phyloP scores from a whole-genome alignment of 345 rosid genomes.

The Populus nigra region DNA sequence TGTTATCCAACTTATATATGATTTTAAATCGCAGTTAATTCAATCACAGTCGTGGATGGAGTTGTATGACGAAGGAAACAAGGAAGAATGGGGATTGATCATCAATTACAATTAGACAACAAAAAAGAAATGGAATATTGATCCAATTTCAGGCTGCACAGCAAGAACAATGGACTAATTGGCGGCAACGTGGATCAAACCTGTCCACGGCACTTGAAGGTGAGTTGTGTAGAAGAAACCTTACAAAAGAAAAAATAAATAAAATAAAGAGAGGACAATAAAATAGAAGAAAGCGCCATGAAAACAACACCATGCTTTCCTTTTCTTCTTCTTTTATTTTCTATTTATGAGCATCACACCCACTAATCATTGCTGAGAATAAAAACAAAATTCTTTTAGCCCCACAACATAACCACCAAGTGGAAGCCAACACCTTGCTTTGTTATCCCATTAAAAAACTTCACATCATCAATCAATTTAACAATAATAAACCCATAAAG shows the following conservation, averaged over 20 bases:
- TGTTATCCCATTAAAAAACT: conserved; percentile 13
- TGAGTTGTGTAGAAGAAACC: neutral
- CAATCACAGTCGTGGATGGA: too few species aligned
- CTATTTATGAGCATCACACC: conserved; percentile 19
- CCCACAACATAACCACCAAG: conserved; percentile 32
- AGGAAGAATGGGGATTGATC: neutral
- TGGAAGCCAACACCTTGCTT: conserved; percentile 32
- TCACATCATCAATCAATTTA: conserved; percentile 5
- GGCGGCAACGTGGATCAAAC: conserved; percentile 27
- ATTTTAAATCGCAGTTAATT: too few species aligned
- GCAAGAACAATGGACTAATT: neutral
- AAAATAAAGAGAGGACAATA: neutral
- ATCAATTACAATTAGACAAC: neutral
- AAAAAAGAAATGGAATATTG: neutral
- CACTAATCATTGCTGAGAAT: conserved; percentile 39
- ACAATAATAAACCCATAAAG: neutral
- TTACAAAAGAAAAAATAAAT: neutral
- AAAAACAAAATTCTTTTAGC: conserved; percentile 34
- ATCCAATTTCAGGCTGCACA: neutral
- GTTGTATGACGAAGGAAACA: neutral
- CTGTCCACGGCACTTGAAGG: conserved; percentile 9
- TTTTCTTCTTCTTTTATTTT: neutral
- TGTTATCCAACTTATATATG: neutral
- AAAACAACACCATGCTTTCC: conserved; percentile 30
- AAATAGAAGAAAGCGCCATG: conserved; percentile 18